Base-by-base conservation (phyloP, 1,284 basidiomycete species). In the Puccinia coronata region DNA sequence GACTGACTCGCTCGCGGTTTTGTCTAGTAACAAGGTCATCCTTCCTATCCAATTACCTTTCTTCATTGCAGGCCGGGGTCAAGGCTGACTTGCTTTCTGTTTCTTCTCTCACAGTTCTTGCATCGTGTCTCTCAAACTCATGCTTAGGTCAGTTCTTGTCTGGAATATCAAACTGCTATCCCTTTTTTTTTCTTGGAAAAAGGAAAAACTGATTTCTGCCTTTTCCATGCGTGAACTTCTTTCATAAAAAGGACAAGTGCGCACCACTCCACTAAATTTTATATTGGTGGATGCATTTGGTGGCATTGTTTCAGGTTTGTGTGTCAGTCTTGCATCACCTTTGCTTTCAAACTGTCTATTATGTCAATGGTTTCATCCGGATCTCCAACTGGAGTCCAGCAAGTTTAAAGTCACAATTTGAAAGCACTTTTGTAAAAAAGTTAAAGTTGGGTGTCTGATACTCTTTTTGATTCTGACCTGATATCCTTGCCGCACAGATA, bases 11-110 rank as follows among this genome's bases (percentile, higher is more conserved):
- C 0, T 61, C 16, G 2, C n/a, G n/a, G n/a, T 8, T 31, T 18
- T 61, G 16, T 41, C 61, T 23, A 61, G 59, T 61, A 14, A 61
- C 59, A 61, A 61, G 59, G 59, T 61, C 31, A 36, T 61, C 28
- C 18, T 36, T 61, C 59, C 36, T 34, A 61, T 36, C 31, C 18
- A 8, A 34, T 20, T 6, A 57, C 43, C 43, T 14, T 18, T 18
- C 12, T 47, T 47, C 43, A 20, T 16, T 36, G n/a, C n/a, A n/a
- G n/a, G n/a, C n/a, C 20, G n/a, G 6, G 14, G 4, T 34, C 18
- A 16, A 20, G 59, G 12, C 59, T 61, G 12, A 31, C 28, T 61
- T 61, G n/a, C n/a, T n/a, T n/a, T n/a, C 12, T 34, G 6, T 20
- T 36, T 61, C 2, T 16, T 23, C 3, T 34, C 31, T 3, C 23